A percentile compares a stretch with the other conserved stretches of the same genome.
phyloP scores from a whole-genome alignment of 2,329 filamentous ascomycete genomes.

The Colletotrichum sidae region DNA sequence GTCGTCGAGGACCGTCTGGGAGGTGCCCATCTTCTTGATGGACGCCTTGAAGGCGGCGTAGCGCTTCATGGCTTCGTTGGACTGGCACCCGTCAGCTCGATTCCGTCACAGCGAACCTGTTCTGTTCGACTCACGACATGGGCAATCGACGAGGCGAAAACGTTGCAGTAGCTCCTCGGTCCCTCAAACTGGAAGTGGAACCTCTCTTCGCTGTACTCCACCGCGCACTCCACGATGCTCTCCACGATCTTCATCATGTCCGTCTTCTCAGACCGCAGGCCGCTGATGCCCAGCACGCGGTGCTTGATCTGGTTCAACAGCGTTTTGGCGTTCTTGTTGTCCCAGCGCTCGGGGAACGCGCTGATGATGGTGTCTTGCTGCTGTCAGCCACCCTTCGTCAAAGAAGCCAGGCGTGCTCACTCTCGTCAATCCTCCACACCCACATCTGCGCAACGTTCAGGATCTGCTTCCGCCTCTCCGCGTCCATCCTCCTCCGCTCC shows the following conservation, averaged over 20 bases:
- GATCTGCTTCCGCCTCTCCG: constrained; percentile 45
- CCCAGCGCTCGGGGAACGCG: constrained; percentile 38
- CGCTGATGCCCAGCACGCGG: constrained; percentile 28
- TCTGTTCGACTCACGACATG: constrained; percentile 21
- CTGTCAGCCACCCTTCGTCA: not conserved
- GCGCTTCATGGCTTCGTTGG: constrained; percentile 39
- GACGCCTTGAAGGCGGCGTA: constrained; percentile 36
- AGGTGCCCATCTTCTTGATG: constrained; percentile 38
- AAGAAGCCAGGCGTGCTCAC: constrained; percentile 6
- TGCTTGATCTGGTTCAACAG: constrained; percentile 38
- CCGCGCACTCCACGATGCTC: constrained; percentile 29
- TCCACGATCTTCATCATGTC: constrained; percentile 36
- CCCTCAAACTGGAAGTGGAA: constrained; percentile 39
- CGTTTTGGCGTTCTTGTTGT: constrained; percentile 40
- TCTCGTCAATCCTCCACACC: constrained; percentile 39
- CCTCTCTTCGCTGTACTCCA: constrained; percentile 37
- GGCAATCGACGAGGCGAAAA: constrained; percentile 35
- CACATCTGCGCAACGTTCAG: constrained; percentile 43
- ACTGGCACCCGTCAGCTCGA: not conserved
- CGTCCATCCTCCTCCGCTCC: constrained; percentile 38
- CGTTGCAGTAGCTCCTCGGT: constrained; percentile 35
- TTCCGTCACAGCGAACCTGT: too few species aligned
- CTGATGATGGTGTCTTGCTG: constrained; percentile 36
- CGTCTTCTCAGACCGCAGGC: constrained; percentile 21
- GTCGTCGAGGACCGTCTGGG: constrained; percentile 38